A percentile compares a stretch with the other conserved stretches of the same genome.
These are phyloP conservation scores for Piper longum DNA, from an alignment of 164 flowering plant species.

Conservation along the genomic window DNA sequence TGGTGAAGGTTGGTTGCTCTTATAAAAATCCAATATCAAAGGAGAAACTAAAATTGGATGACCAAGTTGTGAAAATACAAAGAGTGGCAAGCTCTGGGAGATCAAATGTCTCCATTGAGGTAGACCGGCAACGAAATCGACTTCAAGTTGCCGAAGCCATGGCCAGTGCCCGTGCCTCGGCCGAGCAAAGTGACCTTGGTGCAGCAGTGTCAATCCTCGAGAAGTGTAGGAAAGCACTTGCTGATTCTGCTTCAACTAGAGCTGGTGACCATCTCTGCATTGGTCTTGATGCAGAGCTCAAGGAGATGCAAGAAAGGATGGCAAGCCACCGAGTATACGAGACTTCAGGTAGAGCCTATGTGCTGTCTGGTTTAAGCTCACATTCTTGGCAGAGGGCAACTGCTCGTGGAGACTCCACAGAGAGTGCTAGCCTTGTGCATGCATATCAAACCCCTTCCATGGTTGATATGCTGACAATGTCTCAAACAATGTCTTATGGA, in stretches of 20 bases:
- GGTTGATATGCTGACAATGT: constrained; percentile 72
- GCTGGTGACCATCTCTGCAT: constrained; percentile 49
- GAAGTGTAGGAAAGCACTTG: constrained; percentile 29
- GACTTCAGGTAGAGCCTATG: constrained; percentile 79
- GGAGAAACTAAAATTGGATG: constrained; percentile 21
- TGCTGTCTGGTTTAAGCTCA: constrained; percentile 87
- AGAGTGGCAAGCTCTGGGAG: constrained; percentile 32
- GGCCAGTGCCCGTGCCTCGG: constrained; percentile 54
- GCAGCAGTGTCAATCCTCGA: constrained; percentile 56
- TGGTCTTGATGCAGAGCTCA: constrained; percentile 61
- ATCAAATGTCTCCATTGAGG: constrained; percentile 46
- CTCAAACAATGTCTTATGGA: constrained; percentile 47
- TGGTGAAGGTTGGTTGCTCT: constrained; percentile 42
- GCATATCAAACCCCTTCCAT: constrained; percentile 82
- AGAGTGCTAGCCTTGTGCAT: constrained; percentile 41
- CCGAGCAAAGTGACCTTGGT: constrained; percentile 61
- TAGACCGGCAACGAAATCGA: constrained; percentile 75
- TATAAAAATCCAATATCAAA: constrained; percentile 54
- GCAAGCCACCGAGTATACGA: constrained; percentile 59
- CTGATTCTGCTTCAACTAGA: constrained; percentile 35
- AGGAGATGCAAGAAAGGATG: constrained; percentile 88
- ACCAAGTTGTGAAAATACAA: constrained; percentile 32
- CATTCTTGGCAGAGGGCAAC: constrained; percentile 98
- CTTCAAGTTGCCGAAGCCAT: constrained; percentile 68
- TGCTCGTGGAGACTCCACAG: constrained; percentile 69